Evolutionary conservation across 169 alveolate genomes (phyloP).

Genomic region (Cryptosporidium sp.): DNA sequence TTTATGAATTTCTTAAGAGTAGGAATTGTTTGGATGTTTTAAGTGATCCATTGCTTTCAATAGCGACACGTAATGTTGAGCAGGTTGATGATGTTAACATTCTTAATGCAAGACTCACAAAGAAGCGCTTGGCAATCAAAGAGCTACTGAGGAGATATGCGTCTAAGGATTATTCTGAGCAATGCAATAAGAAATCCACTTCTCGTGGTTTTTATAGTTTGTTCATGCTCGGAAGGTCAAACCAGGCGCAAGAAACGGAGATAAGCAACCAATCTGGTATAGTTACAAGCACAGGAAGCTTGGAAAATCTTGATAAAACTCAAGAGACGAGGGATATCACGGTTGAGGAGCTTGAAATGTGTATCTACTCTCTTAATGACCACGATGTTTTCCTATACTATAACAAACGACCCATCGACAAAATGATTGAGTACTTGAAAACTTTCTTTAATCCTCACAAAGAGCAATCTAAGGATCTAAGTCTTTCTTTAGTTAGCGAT

Average conservation of each 20-base stretch:
- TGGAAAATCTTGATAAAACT: constrained; percentile 34
- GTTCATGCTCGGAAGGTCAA: constrained; percentile 29
- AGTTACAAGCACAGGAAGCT: constrained; percentile 46
- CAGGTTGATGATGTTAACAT: constrained; percentile 14
- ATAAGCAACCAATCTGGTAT: constrained; percentile 31
- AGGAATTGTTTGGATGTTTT: constrained; percentile 86
- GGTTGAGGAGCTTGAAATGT: constrained; percentile 90
- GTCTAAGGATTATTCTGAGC: constrained; percentile 24
- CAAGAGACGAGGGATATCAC: constrained; percentile 81
- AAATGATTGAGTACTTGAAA: constrained; percentile 63
- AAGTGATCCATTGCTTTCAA: constrained; percentile 85
- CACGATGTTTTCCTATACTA: constrained; percentile 80
- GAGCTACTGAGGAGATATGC: constrained; percentile 54
- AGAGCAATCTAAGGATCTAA: constrained; percentile 41
- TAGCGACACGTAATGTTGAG: constrained; percentile 87
- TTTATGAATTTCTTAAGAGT: constrained; percentile 82
- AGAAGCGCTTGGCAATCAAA: constrained; percentile 62
- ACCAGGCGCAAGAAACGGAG: constrained; percentile 16
- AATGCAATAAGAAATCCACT: constrained; percentile 17
- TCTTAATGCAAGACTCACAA: constrained; percentile 44
- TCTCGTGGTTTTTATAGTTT: constrained; percentile 36
- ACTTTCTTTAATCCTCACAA: constrained; percentile 38
- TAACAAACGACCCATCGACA: constrained; percentile 66
- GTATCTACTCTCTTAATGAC: constrained; percentile 91
- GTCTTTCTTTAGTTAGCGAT: constrained; percentile 41